Conservation (phyloP, 176 grass and related monocot genomes). For the Aegilops tauschii region DNA sequence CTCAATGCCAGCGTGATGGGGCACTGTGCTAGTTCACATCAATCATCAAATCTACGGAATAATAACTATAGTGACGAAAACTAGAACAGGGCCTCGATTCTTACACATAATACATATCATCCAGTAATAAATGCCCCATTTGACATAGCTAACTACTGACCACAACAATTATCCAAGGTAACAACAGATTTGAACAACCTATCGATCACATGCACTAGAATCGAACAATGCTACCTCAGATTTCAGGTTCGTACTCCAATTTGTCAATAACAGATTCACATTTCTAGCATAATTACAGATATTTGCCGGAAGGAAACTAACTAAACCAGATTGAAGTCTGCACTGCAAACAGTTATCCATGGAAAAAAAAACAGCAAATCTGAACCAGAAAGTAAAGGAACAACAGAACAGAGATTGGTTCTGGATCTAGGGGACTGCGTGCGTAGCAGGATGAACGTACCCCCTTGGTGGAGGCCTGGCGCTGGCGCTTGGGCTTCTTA, state of each 20-base stretch:
- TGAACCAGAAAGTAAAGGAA: not conserved
- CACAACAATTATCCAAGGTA: not conserved
- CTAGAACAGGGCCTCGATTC: not conserved
- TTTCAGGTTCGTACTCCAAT: not conserved
- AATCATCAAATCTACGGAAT: not conserved
- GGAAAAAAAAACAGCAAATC: not conserved
- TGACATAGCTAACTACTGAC: not conserved
- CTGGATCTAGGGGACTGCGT: not conserved
- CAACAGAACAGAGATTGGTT: not conserved
- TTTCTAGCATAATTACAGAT: not conserved
- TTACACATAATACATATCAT: not conserved
- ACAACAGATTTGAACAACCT: not conserved
- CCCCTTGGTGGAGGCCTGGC: constrained; percentile 87
- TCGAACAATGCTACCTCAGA: not conserved
- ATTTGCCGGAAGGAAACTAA: not conserved
- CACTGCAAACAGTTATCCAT: not conserved
- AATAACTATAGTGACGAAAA: not conserved
- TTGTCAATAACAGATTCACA: not conserved
- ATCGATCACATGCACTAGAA: not conserved
- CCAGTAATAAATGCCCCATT: not conserved
- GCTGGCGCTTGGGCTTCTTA: constrained; percentile 81
- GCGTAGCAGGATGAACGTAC: constrained; percentile 19
- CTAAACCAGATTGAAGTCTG: not conserved
- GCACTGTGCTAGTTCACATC: not conserved
- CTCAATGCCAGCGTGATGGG: not conserved